Conservation (phyloP, 768 basidiomycete species). For the Galerina marginata region DNA sequence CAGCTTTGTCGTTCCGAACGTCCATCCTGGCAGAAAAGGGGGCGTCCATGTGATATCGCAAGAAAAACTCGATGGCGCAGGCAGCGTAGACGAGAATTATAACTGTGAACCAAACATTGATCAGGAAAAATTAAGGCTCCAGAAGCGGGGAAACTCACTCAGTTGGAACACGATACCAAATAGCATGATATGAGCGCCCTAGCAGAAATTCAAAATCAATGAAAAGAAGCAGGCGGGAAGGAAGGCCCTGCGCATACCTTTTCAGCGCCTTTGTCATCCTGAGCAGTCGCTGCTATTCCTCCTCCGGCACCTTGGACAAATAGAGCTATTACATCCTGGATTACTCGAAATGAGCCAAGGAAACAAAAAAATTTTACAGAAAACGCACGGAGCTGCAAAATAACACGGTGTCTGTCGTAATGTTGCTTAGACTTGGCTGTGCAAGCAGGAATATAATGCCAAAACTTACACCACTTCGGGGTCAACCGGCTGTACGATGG, state of each 20-base stretch:
- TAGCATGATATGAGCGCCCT: conserved; percentile 58
- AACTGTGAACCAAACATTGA: conserved; percentile 14
- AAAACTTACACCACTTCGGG: conserved; percentile 46
- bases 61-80: conserved; percentile 50
- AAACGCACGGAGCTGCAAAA: conserved; percentile 40
- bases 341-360: neutral
- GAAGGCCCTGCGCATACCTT: neutral
- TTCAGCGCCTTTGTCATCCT: conserved; percentile 7
- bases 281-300: conserved; percentile 44
- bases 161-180: conserved; percentile 58
- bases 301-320: conserved; percentile 62
- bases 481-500: conserved; percentile 48
- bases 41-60: conserved; percentile 39
- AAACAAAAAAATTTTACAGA: neutral
- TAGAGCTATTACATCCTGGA: conserved; percentile 53
- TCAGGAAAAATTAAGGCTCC: neutral
- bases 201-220: neutral
- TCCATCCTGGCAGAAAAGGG: conserved; percentile 33
- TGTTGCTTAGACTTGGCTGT: neutral
- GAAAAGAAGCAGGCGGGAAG: neutral
- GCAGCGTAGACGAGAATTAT: conserved; percentile 48
- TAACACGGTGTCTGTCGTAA: conserved; percentile 42
- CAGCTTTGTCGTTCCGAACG: neutral
- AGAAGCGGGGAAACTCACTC: conserved; percentile 15
- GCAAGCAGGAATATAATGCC: neutral